Conservation (phyloP, 345 rosid genomes). For the Camelina neglecta region DNA sequence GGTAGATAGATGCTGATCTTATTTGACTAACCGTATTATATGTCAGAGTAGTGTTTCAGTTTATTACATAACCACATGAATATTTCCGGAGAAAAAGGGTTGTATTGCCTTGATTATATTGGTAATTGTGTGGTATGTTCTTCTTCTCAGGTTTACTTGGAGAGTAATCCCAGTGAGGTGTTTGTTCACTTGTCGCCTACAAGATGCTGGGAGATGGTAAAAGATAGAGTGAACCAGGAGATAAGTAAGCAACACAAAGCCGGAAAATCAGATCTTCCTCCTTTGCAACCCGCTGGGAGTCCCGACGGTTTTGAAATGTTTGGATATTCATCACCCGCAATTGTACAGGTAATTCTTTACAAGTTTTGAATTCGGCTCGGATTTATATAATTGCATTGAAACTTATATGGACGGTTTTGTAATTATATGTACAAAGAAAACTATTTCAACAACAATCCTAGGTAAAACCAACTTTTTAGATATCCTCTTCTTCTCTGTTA, state of each 20-base stretch:
- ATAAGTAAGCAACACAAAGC: slow-evolving; percentile 79
- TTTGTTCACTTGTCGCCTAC: slow-evolving; percentile 81
- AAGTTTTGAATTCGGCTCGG: slow-evolving; percentile 1
- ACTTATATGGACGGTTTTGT: background rate
- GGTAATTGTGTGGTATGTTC: slow-evolving; percentile 28
- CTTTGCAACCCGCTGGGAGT: slow-evolving; percentile 95
- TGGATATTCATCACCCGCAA: slow-evolving; percentile 91
- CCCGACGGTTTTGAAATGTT: slow-evolving; percentile 98
- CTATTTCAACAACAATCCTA: background rate
- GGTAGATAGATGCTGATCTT: slow-evolving; percentile 25
- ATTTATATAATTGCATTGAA: slow-evolving; percentile 17
- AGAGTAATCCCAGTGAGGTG: slow-evolving; percentile 75
- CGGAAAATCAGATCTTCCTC: slow-evolving; percentile 80
- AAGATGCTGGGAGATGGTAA: slow-evolving; percentile 99
- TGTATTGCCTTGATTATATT: slow-evolving; percentile 16
- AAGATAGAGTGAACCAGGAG: slow-evolving; percentile 92
- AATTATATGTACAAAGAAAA: slow-evolving; percentile 2
- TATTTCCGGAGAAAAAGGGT: background rate
- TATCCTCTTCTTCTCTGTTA: background rate
- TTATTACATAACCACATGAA: too few species aligned
- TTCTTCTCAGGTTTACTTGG: slow-evolving; percentile 78
- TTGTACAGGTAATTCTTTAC: slow-evolving; percentile 73
- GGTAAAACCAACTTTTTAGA: background rate
- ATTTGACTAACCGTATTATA: background rate
- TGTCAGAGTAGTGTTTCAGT: background rate